Conservation (phyloP, 176 grass and related monocot species). For the Aegilops speltoides region DNA sequence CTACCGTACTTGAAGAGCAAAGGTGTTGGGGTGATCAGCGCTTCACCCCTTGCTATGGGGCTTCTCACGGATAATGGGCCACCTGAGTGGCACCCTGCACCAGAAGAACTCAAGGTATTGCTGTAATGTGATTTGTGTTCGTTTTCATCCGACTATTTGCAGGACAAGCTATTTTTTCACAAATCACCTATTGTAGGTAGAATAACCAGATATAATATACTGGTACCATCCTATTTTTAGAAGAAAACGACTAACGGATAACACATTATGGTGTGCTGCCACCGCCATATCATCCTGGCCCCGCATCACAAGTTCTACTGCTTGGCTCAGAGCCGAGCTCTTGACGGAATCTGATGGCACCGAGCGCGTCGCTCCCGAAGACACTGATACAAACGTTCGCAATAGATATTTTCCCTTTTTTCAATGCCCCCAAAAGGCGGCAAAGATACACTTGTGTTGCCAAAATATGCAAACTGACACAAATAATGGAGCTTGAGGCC, state of each 20-base stretch:
- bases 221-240: not conserved
- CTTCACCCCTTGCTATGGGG: conserved; percentile 84
- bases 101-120: conserved; percentile 68
- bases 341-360: too few species aligned
- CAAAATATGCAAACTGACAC: not conserved
- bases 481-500: too few species aligned
- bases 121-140: not conserved
- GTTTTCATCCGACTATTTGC: not conserved
- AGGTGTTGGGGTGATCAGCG: conserved; percentile 76
- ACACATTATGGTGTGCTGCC: too few species aligned
- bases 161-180: not conserved
- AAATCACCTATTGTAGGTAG: not conserved
- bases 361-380: too few species aligned
- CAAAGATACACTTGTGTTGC: not conserved
- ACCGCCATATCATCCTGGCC: too few species aligned
- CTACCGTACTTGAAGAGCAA: conserved; percentile 91
- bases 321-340: too few species aligned
- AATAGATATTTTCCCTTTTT: too few species aligned
- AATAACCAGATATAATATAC: not conserved
- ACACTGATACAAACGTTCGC: too few species aligned
- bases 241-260: too few species aligned
- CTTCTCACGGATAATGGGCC: conserved; percentile 84
- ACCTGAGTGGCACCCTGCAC: conserved; percentile 84
- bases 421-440: not conserved
- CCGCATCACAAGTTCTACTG: too few species aligned